phyloP scores from a whole-genome alignment of 306 rosid genomes.

The cucumber (Cucumis sativus) region Cucumber_9930_V3 NC_026657.2:40650001-40650500 shows the following conservation, averaged over 20 bases:
- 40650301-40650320: conserved; percentile 83
- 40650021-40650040: conserved; percentile 79
- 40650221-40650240: conserved; percentile 59
- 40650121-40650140: conserved; percentile 93
- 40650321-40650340: conserved; percentile 41
- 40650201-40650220: conserved; percentile 53
- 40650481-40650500: conserved; percentile 79
- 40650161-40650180: conserved; percentile 85
- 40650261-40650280: conserved; percentile 76
- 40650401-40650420: too few relatives aligned
- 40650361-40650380: too few relatives aligned
- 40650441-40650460: not conserved
- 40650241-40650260: conserved; percentile 56
- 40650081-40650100: conserved; percentile 60
- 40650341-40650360: not conserved
- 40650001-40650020: conserved; percentile 75
- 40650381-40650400: too few relatives aligned
- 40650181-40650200: conserved; percentile 62
- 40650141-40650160: conserved; percentile 86
- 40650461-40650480: conserved; percentile 71
- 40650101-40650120: conserved; percentile 84
- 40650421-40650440: too few relatives aligned
- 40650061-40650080: conserved; percentile 89
- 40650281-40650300: conserved; percentile 80
- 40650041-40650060: conserved; percentile 64